Conservation (phyloP, 164 flowering plant species). For the Nymphaea thermarum region DNA sequence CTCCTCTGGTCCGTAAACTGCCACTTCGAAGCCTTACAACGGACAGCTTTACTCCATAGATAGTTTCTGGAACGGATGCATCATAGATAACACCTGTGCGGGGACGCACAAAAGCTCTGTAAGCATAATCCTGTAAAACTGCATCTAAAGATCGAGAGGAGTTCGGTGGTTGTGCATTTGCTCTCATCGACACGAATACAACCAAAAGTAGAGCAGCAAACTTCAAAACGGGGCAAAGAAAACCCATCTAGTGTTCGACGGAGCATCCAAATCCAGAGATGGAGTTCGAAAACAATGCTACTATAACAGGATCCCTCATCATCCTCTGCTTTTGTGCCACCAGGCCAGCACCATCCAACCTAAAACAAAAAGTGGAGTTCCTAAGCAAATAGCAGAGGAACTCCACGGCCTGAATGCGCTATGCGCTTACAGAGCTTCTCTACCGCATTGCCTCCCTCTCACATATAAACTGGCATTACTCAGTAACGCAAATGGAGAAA, state of each 20-base stretch:
- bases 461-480: too few relatives aligned
- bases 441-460: too few relatives aligned
- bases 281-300: not conserved
- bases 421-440: too few relatives aligned
- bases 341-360: not conserved
- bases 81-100: slow-evolving; percentile 49
- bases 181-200: not conserved
- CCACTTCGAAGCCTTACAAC: slow-evolving; percentile 85
- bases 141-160: slow-evolving; percentile 24
- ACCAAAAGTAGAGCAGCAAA: not conserved
- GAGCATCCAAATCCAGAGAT: not conserved
- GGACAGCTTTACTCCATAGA: slow-evolving; percentile 49
- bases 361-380: not conserved
- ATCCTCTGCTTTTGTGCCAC: not conserved
- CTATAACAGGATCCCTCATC: not conserved
- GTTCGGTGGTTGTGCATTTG: not conserved
- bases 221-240: not conserved
- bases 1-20: slow-evolving; percentile 50
- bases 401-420: not conserved
- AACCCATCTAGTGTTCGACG: not conserved
- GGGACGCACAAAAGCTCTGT: slow-evolving; percentile 30
- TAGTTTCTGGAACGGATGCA: slow-evolving; percentile 45
- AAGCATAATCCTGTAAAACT: slow-evolving; percentile 88
- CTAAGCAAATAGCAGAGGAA: not conserved
- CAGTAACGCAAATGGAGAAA: too few relatives aligned